Conservation (phyloP, 1,284 basidiomycete species). For the Rhodotorula sp. region DNA sequence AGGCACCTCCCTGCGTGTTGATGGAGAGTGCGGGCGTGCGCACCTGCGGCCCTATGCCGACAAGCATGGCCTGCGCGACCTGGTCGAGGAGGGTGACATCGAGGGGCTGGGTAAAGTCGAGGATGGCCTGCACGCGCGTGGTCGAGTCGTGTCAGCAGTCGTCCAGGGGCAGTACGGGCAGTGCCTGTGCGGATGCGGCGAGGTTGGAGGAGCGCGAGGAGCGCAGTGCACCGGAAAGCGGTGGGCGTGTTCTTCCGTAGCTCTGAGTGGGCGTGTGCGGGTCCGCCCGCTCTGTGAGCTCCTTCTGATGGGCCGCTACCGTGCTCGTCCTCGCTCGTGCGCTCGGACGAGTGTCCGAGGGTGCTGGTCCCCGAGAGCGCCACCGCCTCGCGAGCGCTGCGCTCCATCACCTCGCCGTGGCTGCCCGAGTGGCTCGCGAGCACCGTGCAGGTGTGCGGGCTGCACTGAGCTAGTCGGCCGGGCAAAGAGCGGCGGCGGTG, state of each 20-base stretch:
- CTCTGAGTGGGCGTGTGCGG: too few species aligned
- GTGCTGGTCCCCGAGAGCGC: not conserved
- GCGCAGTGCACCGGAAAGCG: too few species aligned
- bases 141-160: not conserved
- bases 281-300: not conserved
- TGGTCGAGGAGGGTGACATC: constrained; percentile 82
- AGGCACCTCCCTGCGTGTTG: not conserved
- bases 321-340: not conserved
- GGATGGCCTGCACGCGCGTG: constrained; percentile 63
- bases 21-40: constrained; percentile 42
- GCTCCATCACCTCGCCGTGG: not conserved
- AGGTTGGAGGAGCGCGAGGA: too few species aligned
- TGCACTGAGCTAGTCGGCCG: fast-evolving
- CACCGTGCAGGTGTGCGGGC: too few species aligned
- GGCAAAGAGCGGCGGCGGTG: not conserved
- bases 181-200: too few species aligned
- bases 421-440: too few species aligned
- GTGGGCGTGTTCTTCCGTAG: too few species aligned
- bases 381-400: not conserved
- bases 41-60: constrained; percentile 73
- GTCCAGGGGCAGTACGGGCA: too few species aligned
- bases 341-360: too few species aligned
- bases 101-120: constrained; percentile 82
- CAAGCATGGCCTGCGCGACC: constrained; percentile 80
- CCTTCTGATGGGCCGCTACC: not conserved